Base-by-base conservation (phyloP, 306 rosid genomes). In the Fragaria ananassa region DNA sequence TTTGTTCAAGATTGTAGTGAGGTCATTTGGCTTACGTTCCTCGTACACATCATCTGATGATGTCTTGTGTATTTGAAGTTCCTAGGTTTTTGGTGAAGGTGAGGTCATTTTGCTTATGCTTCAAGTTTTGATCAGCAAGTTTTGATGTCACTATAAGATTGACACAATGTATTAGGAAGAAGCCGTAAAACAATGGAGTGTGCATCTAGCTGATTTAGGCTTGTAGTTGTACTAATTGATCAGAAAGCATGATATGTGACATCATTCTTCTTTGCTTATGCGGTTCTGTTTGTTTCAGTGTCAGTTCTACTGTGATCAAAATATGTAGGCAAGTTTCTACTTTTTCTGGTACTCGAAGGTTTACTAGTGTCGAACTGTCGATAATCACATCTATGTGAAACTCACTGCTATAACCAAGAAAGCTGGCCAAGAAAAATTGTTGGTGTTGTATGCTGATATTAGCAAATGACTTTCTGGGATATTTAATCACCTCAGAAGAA, bases 41-140 rank as follows among this genome's bases (percentile, higher is more conserved):
- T 45, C 18, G 13, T 21, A 45, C 72, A 68, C 17, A 68, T 68
- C 53, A 44, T 68, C 2, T 41, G 6, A 35, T 35, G 64, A 29
- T 51, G 63, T 35, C 31, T 50, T 71, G 27, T 51, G 5, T 34
- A 4, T 53, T 21, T 29, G 72, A 23, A 68, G 57, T 7, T 69
- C 57, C 56, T 14, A 45, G 57, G 73, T 69, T 25, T 1, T 2
- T 2, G 70, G 50, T 42, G 56, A 23, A 9, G 57, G 23, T 68
- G 57, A 46, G 56, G 73, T 45, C 73, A 69, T 13, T 49, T 69
- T 69, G 73, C 73, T 69, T 69, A 45, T 17, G 56, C 41, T 23
- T 4, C 51, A 3, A 45, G 21, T 25, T 23, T 15, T 25, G 57
- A 25, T 23, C 72, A 68, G 66, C 66, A 61, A 61, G 19, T 27